phyloP scores from a whole-genome alignment of 345 rosid genomes.

The Luvunga scandens region DNA sequence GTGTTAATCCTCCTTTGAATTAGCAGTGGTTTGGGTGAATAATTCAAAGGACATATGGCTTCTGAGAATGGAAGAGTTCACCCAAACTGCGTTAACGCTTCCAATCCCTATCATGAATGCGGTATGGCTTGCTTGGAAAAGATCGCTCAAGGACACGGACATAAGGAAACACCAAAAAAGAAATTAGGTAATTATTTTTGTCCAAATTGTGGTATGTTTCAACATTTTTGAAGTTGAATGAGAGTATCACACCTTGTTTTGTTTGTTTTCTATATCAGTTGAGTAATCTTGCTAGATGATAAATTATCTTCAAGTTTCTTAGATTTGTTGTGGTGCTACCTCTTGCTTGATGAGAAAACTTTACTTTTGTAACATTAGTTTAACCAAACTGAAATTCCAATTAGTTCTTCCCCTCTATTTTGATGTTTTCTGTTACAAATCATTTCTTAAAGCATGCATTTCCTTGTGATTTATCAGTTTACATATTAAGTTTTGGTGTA shows the following conservation, averaged over 20 bases:
- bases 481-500: neutral
- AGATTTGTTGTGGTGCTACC: neutral
- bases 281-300: neutral
- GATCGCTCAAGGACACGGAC: conserved; percentile 38
- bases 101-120: conserved; percentile 67
- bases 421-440: neutral
- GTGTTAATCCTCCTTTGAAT: conserved; percentile 10
- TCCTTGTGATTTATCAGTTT: neutral
- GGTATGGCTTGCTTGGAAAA: conserved; percentile 48
- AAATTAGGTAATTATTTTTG: conserved; percentile 26
- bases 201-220: neutral
- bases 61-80: conserved; percentile 33
- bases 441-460: neutral
- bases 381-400: neutral
- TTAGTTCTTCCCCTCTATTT: neutral
- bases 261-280: neutral
- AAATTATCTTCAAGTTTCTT: neutral
- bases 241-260: neutral
- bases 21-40: conserved; percentile 1
- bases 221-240: neutral
- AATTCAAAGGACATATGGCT: conserved; percentile 15
- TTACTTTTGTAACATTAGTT: neutral
- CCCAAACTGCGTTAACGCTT: conserved; percentile 45
- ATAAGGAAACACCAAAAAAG: conserved; percentile 15
- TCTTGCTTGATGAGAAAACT: neutral